A percentile compares a stretch with the other conserved stretches of the same genome.
These are phyloP conservation scores for Fusarium stilboides DNA, from an alignment of 2,329 filamentous ascomycete genomes.

Conservation along the genomic window DNA sequence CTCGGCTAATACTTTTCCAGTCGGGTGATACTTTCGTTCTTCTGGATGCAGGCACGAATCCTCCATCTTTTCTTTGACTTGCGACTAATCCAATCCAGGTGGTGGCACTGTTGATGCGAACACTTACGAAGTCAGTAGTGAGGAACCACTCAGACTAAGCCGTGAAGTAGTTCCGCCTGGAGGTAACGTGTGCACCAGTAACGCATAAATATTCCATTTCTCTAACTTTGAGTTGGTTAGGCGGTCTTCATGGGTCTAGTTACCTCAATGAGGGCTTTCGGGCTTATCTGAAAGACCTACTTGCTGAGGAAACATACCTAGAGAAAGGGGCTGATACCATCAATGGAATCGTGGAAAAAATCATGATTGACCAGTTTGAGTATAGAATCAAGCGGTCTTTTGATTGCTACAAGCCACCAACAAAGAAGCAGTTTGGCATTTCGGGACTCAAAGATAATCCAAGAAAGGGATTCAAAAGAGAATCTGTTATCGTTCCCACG, in stretches of 20 bases:
- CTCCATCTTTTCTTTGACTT: fast-evolving
- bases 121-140: neutral
- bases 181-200: fast-evolving
- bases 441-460: neutral
- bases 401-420: fast-evolving
- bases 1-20: neutral
- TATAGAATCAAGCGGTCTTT: neutral
- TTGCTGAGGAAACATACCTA: neutral
- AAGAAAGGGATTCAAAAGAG: neutral
- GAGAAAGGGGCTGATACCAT: neutral
- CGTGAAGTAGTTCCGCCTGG: neutral
- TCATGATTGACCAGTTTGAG: neutral
- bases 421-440: fast-evolving
- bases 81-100: neutral
- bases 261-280: constrained; percentile 5
- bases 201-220: fast-evolving
- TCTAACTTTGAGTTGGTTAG: neutral
- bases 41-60: neutral
- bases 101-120: constrained; percentile 7
- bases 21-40: neutral
- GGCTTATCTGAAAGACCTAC: neutral
- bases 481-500: neutral
- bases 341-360: neutral
- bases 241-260: constrained; percentile 6
- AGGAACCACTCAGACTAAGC: neutral